Conservation (phyloP, 306 rosid species). For the Prinsepia uniflora region DNA sequence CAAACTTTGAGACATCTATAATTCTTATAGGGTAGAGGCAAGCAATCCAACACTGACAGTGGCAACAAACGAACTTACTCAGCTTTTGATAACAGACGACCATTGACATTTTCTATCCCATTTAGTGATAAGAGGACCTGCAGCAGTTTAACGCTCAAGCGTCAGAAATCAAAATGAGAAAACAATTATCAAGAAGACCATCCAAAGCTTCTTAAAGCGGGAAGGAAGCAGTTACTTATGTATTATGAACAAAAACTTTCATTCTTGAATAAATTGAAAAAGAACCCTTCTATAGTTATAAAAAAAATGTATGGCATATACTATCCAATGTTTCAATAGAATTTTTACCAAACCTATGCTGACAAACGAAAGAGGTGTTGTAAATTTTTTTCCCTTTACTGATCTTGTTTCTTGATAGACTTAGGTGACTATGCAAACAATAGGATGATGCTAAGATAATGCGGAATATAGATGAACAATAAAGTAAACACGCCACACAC, state of each 20-base stretch:
- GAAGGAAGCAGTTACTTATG: not conserved
- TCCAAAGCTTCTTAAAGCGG: not conserved
- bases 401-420: too few relatives aligned
- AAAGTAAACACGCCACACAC: too few relatives aligned
- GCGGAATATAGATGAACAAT: too few relatives aligned
- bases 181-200: not conserved
- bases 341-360: not conserved
- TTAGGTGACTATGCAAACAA: too few relatives aligned
- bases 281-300: too few relatives aligned
- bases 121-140: slow-evolving; percentile 75
- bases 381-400: too few relatives aligned
- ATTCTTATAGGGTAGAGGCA: not conserved
- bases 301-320: too few relatives aligned
- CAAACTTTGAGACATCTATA: not conserved
- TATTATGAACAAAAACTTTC: not conserved
- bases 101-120: slow-evolving; percentile 56
- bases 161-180: not conserved
- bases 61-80: slow-evolving; percentile 54
- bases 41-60: slow-evolving; percentile 15
- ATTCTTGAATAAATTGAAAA: not conserved
- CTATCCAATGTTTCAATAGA: not conserved
- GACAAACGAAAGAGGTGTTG: not conserved
- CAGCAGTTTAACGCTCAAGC: slow-evolving; percentile 12
- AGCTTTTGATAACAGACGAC: slow-evolving; percentile 64
- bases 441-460: too few relatives aligned